These are phyloP conservation scores for Arctium lappa DNA, from an alignment of 129 eudicot genomes.

Conservation along the genomic window DNA sequence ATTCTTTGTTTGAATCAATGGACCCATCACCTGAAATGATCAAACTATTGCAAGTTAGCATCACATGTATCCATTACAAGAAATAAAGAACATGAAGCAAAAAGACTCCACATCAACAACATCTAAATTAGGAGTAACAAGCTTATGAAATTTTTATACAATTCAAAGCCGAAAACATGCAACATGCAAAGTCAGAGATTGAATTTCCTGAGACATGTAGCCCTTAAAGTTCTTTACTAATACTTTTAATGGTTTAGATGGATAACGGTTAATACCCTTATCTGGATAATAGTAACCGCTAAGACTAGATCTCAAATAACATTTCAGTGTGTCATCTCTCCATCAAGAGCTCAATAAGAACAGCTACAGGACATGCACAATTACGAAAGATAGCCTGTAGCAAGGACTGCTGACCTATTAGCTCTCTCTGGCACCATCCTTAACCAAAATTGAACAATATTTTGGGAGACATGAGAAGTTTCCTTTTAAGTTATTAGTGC, in stretches of 20 bases:
- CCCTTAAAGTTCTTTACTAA: background rate
- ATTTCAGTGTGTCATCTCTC: no score
- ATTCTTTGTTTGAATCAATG: constrained; percentile 37
- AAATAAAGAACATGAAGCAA: background rate
- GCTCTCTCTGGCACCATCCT: no score
- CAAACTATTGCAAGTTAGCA: constrained; percentile 24
- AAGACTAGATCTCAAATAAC: no score
- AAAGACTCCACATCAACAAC: background rate
- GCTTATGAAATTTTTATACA: background rate
- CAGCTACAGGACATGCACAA: background rate
- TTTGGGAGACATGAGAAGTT: no score
- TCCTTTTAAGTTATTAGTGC: no score
- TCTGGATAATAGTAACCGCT: no score
- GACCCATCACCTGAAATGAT: constrained; percentile 46
- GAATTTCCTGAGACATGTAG: background rate
- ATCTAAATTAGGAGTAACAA: background rate
- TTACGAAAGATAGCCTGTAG: background rate
- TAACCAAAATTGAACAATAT: no score
- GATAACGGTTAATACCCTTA: background rate
- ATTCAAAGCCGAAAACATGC: background rate
- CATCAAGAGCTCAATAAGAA: no score
- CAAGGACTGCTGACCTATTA: no score
- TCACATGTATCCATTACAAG: constrained; percentile 3
- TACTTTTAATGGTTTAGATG: background rate
- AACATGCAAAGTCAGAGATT: background rate